Evolutionary conservation across 2,329 filamentous ascomycete species (phyloP), one percentile per base, ranked within the genome.

Genomic region (Penicillium expansum): DNA sequence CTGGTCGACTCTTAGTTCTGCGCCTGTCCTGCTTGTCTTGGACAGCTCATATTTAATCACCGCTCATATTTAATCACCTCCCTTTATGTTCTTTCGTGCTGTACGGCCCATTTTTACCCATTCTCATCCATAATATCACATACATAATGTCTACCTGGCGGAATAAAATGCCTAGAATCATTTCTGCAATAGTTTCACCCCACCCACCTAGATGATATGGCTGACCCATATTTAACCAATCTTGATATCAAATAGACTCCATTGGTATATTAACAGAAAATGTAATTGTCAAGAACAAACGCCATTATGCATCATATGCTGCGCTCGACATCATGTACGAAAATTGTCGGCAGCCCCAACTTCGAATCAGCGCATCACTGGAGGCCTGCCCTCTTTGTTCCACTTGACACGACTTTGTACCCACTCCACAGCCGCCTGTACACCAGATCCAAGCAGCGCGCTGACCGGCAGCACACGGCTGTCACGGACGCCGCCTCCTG

Each of bases 371-470:
- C 92, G 84, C 92, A 97, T 96, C 51, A 96, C 87, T 2, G 94
- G 94, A 61, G 93, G 92, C 59, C 94, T 83, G 5, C 86, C 88
- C 75, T 97, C 93, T 77, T 94, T 96, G 73, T 97, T 97, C 91
- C 94, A 97, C 75, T 91, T 92, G 29, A 97, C 91, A 59, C 94
- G 82, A 64, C 87, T 93, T 71, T 91, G 86, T 57, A 99, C 80
- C 94, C 94, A 99, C 70, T 97, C 94, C n/a, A 99, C 89, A 1
- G 94, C 93, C 78, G 97, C 94, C 69, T 86, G 86, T 2, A 99
- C 94, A 3, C 94, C 94, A 0, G 88, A 88, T 4, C 79, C 80
- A 63, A 75, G 93, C 70, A 99, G 77, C n/a, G 94, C 94, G 72
- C 90, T 95, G 60, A 97, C 86, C 7, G 94, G 92, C 70, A 99